Conservation (phyloP, 2,329 filamentous ascomycete species). For the Stemphylium vesicarium region DNA sequence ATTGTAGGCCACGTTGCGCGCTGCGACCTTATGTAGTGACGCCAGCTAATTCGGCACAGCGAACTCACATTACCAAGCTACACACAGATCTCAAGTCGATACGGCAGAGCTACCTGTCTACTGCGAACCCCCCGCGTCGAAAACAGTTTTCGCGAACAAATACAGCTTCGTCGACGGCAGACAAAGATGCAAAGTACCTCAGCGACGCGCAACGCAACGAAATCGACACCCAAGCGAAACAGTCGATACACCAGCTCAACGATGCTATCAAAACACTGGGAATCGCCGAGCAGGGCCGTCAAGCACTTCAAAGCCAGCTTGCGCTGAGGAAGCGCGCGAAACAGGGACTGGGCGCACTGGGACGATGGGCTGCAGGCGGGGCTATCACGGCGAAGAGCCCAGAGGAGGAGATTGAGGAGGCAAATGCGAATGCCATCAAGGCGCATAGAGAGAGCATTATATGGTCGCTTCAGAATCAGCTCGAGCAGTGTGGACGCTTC, state of each 20-base stretch:
- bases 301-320: conserved; percentile 74
- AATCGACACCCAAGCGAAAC: conserved; percentile 86
- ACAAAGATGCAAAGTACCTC: conserved; percentile 63
- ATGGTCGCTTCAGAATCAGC: conserved; percentile 76
- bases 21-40: conserved; percentile 6
- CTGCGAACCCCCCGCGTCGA: conserved; percentile 66
- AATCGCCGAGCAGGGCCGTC: conserved; percentile 81
- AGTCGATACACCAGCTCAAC: conserved; percentile 84
- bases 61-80: conserved; percentile 81
- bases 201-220: conserved; percentile 84
- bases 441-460: conserved; percentile 82
- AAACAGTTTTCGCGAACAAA: conserved; percentile 54
- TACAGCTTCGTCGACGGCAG: conserved; percentile 42
- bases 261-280: conserved; percentile 78
- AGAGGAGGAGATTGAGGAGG: conserved; percentile 77
- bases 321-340: conserved; percentile 73
- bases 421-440: conserved; percentile 68
- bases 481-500: conserved; percentile 77
- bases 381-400: conserved; percentile 60
- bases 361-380: conserved; percentile 69
- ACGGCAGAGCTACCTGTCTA: conserved; percentile 89
- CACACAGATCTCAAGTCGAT: conserved; percentile 81
- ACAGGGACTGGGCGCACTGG: conserved; percentile 68
- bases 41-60: conserved; percentile 60
- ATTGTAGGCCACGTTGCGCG: conserved; percentile 67